Evolutionary conservation across 495 filamentous ascomycete species (phyloP).

Genomic region (Emericellopsis terricola): DNA sequence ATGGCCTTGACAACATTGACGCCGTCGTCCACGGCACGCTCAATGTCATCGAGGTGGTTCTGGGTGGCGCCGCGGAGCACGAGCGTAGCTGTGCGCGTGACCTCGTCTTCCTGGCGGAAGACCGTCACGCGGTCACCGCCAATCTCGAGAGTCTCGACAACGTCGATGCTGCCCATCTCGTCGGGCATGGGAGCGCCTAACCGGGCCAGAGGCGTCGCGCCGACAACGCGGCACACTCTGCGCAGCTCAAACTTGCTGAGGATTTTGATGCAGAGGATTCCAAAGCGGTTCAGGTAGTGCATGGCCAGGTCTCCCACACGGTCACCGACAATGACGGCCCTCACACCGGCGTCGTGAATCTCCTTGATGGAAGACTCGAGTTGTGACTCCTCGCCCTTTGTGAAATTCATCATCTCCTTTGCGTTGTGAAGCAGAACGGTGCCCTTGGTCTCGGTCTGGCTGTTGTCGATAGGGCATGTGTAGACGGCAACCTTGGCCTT

Average conservation of each 20-base stretch:
- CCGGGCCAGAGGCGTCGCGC: slow-evolving; percentile 85
- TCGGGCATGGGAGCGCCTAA: slow-evolving; percentile 98
- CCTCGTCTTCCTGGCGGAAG: slow-evolving; percentile 89
- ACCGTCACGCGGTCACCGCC: slow-evolving; percentile 97
- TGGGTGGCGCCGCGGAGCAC: slow-evolving; percentile 92
- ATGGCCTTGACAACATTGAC: slow-evolving; percentile 98
- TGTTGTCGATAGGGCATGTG: slow-evolving; percentile 89
- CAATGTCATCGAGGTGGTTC: slow-evolving; percentile 94
- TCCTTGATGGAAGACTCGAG: slow-evolving; percentile 87
- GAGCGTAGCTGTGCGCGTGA: slow-evolving; percentile 82
- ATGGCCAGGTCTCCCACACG: slow-evolving; percentile 88
- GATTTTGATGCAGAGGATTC: slow-evolving; percentile 91
- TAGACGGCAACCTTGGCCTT: slow-evolving; percentile 95
- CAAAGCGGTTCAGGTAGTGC: slow-evolving; percentile 95
- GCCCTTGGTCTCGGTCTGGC: slow-evolving; percentile 98
- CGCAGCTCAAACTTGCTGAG: slow-evolving; percentile 96
- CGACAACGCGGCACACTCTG: slow-evolving; percentile 86
- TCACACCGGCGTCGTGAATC: slow-evolving; percentile 78
- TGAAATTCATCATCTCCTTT: slow-evolving; percentile 97
- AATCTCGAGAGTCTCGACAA: slow-evolving; percentile 96
- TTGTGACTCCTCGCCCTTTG: slow-evolving; percentile 86
- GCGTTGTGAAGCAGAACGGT: slow-evolving; percentile 96
- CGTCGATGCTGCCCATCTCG: slow-evolving; percentile 89
- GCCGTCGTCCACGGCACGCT: slow-evolving; percentile 94
- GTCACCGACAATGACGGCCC: slow-evolving; percentile 79